phyloP scores from a whole-genome alignment of 306 rosid species.

The Dalbergia cultrata region DNA sequence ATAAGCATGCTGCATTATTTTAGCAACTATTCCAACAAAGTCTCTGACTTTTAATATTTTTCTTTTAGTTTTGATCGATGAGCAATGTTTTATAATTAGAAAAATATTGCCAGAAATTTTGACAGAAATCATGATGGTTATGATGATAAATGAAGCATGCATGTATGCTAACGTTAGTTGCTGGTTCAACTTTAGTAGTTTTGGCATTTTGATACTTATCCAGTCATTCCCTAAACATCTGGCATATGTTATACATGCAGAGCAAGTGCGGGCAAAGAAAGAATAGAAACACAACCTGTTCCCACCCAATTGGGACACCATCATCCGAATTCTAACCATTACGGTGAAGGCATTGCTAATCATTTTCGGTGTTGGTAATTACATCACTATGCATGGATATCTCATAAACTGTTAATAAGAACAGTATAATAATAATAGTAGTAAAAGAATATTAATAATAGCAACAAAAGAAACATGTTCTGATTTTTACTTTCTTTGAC shows the following conservation, averaged over 20 bases:
- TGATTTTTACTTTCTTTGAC: no score
- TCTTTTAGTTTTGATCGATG: no score
- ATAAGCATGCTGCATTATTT: no score
- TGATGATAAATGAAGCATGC: no score
- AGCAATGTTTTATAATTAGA: no score
- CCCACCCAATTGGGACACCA: constrained; percentile 53
- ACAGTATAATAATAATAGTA: no score
- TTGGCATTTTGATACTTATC: neutral
- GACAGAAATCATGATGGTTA: no score
- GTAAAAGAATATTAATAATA: no score
- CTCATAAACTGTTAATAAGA: neutral
- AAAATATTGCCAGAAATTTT: no score
- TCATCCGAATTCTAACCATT: constrained; percentile 29
- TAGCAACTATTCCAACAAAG: no score
- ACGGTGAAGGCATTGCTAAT: constrained; percentile 49
- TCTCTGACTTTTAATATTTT: no score
- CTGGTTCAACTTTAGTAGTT: neutral
- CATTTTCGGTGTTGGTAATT: constrained; percentile 53
- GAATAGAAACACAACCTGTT: neutral
- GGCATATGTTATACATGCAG: constrained; percentile 1
- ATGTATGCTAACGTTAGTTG: neutral
- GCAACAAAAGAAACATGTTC: no score
- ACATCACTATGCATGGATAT: neutral
- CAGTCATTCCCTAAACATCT: neutral
- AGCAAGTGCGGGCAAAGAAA: constrained; percentile 42